Conservation (phyloP, 1,139 yeast species). For the Candida sp. region DNA sequence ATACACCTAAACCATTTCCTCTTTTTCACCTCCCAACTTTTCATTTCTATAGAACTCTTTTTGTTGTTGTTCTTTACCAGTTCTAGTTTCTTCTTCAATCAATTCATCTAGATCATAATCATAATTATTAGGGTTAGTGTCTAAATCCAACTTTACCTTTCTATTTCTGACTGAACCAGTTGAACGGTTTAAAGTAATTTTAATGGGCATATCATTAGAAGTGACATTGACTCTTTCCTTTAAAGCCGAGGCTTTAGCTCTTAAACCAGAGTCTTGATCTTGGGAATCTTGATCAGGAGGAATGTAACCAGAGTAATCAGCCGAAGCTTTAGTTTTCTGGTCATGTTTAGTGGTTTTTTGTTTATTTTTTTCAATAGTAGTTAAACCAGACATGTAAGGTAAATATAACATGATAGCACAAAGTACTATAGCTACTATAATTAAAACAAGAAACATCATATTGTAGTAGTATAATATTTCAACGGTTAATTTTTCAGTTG, state of each 20-base stretch:
- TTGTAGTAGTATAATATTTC: no score
- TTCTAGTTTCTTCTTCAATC: constrained; percentile 24
- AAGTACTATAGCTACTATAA: constrained; percentile 22
- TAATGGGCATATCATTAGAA: constrained; percentile 37
- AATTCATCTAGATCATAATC: constrained; percentile 30
- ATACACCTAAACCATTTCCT: constrained; percentile 25
- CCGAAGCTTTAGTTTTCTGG: background rate
- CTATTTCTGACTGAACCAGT: constrained; percentile 14
- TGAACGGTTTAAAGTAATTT: constrained; percentile 19
- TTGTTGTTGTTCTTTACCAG: constrained; percentile 17
- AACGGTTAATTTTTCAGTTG: no score
- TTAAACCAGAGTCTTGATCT: constrained; percentile 11
- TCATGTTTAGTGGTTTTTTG: constrained; percentile 6
- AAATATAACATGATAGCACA: constrained; percentile 29
- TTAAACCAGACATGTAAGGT: constrained; percentile 39
- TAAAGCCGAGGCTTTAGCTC: constrained; percentile 22
- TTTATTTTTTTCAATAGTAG: constrained; percentile 22
- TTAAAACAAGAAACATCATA: constrained; percentile 27
- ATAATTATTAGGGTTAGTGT: constrained; percentile 31
- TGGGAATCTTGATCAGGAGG: constrained; percentile 32
- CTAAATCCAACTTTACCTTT: constrained; percentile 30
- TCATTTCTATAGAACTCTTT: constrained; percentile 24
- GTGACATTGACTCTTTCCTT: constrained; percentile 32
- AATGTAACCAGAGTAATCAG: constrained; percentile 22
- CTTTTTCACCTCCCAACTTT: constrained; percentile 26